phyloP scores from a whole-genome alignment of 1,284 basidiomycete species.

The Sanghuangporus weigelae region DNA sequence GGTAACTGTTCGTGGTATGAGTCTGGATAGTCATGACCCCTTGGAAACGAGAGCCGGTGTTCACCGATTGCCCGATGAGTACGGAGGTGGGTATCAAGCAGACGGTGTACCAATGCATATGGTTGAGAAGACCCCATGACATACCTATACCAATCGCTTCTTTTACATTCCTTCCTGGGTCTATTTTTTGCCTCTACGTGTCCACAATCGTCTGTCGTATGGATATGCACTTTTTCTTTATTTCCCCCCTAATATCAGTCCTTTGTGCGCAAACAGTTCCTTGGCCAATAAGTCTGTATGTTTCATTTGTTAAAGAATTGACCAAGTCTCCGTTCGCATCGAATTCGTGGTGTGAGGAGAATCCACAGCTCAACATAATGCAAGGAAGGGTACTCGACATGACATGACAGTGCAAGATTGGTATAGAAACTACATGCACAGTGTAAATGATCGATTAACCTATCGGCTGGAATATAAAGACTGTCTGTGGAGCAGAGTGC shows the following conservation, averaged over 20 bases:
- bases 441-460: background rate
- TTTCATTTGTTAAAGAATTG: background rate
- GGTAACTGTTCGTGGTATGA: slow-evolving; percentile 9
- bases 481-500: background rate
- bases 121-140: slow-evolving; percentile 18
- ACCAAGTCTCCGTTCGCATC: background rate
- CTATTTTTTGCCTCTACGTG: background rate
- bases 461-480: background rate
- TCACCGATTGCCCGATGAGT: slow-evolving; percentile 24
- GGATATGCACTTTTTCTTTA: too few species aligned
- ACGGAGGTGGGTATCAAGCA: slow-evolving; percentile 17
- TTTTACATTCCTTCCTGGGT: slow-evolving; percentile 2
- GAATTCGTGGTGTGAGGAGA: background rate
- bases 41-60: slow-evolving; percentile 20
- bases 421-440: background rate
- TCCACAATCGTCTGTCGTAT: too few species aligned
- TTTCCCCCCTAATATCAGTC: too few species aligned
- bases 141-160: background rate
- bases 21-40: slow-evolving; percentile 13
- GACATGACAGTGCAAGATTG: background rate
- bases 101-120: slow-evolving; percentile 17
- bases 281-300: background rate
- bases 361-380: too few species aligned
- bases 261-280: too few species aligned
- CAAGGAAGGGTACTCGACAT: background rate